Evolutionary conservation across 495 filamentous ascomycete genomes (phyloP), one percentile per base, ranked within the genome.

Genomic region (Neurospora sp.): DNA sequence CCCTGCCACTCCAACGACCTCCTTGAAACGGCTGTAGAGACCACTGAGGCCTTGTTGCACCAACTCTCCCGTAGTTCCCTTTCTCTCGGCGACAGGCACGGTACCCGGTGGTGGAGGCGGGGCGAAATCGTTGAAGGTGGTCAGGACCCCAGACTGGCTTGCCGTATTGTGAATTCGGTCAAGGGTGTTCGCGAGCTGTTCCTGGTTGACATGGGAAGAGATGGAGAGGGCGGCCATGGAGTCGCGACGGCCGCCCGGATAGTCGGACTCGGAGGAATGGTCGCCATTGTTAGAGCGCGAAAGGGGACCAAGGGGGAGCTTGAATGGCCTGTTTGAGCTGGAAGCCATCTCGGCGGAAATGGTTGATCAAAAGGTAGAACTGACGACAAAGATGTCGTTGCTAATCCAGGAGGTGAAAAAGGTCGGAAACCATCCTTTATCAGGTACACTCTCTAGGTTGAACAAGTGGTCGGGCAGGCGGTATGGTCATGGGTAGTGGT

Each of bases 71-170:
- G 91, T 84, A 27, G 91, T 83, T 10, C 87, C 87, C 78, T 93
- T 94, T 62, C 83, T 88, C 75, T 96, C 93, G 35, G 82, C 81
- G 20, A 83, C 81, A 4, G 88, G 84, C 81, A 75, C 82, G 72
- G 75, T 85, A 62, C 27, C 27, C 27, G 83, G 92, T 66, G 54
- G 54, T 1, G 54, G 54, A 74, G 83, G 91, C 69, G 85, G 88
- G 12, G 86, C 91, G 72, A 96, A 93, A 69, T 96, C 94, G 81
- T 94, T 94, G 83, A 98, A 98, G 23, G 92, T 93, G 11, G 93
- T 97, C 14, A 97, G 84, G 41, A 88, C 86, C 40, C 91, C 91
- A 14, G 92, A 91, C 74, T 92, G 92, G 76, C 91, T 94, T 7
- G 94, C 93, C 27, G 91, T 85, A 18, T 83, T 92, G 82, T 98